Base-by-base conservation (phyloP, 1,284 basidiomycete species). In the Malassezia psittaci region DNA sequence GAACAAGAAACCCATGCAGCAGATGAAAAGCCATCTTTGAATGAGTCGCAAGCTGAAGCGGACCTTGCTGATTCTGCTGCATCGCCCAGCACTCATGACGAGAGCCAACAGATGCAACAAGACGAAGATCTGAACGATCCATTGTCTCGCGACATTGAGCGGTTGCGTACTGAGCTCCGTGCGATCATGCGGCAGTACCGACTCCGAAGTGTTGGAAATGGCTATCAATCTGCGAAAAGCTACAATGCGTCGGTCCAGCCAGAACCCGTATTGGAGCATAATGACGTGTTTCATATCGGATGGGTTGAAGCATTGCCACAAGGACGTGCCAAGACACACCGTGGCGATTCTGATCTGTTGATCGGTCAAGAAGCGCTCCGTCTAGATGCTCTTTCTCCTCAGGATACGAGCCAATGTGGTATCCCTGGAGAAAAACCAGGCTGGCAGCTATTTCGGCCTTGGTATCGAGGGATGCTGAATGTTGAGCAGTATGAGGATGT, bases 131-230 rank as follows among this genome's bases (percentile, higher is more conserved):
- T 7, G 4, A 29, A 29, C 24, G 46, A 40, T 10, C 36, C 41
- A 55, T 13, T 33, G 15, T 13, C 43, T n/a, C 43, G 19, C 15
- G 63, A 66, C 44, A 65, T 70, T 41, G 72, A 72, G n/a, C 39
- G 52, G 11, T 62, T 74, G 12, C 66, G 72, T 39, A 57, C 59
- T 52, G 72, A 74, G 37, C 59, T 74, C 39, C 64, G 69, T n/a
- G 49, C 58, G 40, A 73, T 74, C 59, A 72, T 74, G 71, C 69
- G 71, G 12, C 61, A 67, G 52, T 65, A 69, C 44, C 71, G 72
- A 62, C 64, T 74, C 36, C 63, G 72, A 19, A 62, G 65, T 13
- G 68, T 74, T 40, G 62, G 63, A 36, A 72, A 74, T 39, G 72
- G 66, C 10, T 62, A 60, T 42, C 61, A 62, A 38, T 65, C 68